Evolutionary conservation across 106 monocot species (phyloP).

Genomic region (Xerophyta viscosa): DNA sequence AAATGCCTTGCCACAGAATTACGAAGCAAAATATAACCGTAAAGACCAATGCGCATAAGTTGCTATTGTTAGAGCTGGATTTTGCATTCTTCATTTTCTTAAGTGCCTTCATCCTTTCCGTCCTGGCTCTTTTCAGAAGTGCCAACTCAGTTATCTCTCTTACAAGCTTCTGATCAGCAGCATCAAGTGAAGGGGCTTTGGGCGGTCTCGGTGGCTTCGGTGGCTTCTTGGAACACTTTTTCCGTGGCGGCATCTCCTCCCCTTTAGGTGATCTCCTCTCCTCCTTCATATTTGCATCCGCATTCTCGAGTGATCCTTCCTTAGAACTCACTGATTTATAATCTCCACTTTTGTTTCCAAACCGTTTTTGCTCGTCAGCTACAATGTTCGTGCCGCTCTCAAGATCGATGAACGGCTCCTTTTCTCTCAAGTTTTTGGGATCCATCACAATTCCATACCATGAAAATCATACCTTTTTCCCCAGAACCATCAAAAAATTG

Average conservation of each 20-base stretch:
- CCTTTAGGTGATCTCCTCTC: slow-evolving; percentile 8
- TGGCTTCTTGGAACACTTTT: slow-evolving; percentile 46
- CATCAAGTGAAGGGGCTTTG: slow-evolving; percentile 23
- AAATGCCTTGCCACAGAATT: slow-evolving; percentile 76
- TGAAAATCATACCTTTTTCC: neutral
- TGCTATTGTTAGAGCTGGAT: slow-evolving; percentile 14
- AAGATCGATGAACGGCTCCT: slow-evolving; percentile 23
- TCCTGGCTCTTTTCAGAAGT: slow-evolving; percentile 43
- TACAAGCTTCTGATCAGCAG: slow-evolving; percentile 42
- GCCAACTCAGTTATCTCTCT: slow-evolving; percentile 53
- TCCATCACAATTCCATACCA: slow-evolving; percentile 13
- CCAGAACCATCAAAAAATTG: neutral
- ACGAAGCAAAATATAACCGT: slow-evolving; percentile 61
- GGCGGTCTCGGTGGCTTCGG: slow-evolving; percentile 69
- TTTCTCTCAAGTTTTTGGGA: slow-evolving; percentile 8
- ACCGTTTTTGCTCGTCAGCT: too few relatives aligned
- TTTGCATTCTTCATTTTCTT: slow-evolving; percentile 62
- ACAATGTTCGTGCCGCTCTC: slow-evolving; percentile 14
- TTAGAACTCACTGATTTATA: neutral
- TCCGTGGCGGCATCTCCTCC: slow-evolving; percentile 24
- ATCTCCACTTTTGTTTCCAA: too few relatives aligned
- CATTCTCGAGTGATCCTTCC: slow-evolving; percentile 1
- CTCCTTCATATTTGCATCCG: slow-evolving; percentile 8
- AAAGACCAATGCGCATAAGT: slow-evolving; percentile 33
- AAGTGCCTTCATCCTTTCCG: slow-evolving; percentile 56